Conservation (phyloP, 495 filamentous ascomycete genomes). For the Hyaloscypha variabilis region DNA sequence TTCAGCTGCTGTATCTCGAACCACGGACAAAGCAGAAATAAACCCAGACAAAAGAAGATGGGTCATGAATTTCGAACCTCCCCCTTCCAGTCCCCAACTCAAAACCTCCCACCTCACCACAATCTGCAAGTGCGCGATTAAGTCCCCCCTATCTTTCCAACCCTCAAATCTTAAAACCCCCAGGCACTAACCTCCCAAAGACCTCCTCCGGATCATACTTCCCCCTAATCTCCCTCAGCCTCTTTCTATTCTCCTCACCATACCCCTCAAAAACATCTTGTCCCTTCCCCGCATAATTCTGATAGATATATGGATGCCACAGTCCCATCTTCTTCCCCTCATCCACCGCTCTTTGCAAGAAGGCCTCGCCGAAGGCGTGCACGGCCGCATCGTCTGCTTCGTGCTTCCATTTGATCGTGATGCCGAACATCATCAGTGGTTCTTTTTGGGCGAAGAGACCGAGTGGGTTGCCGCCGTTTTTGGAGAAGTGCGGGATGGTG, state of each 20-base stretch:
- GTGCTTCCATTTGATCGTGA: no score
- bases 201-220: conserved; percentile 45
- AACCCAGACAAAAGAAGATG: no score
- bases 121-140: no score
- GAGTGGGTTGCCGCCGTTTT: conserved; percentile 52
- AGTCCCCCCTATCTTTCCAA: no score
- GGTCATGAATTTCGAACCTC: no score
- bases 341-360: not conserved
- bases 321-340: not conserved
- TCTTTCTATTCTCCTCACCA: conserved; percentile 37
- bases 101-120: no score
- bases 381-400: no score
- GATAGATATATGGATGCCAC: conserved; percentile 25
- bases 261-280: conserved; percentile 47
- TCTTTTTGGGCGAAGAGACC: conserved; percentile 44
- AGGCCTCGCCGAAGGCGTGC: not conserved
- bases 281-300: conserved; percentile 44
- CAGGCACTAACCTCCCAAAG: conserved; percentile 44
- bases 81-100: no score
- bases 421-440: conserved; percentile 26
- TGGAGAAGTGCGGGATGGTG: conserved; percentile 32
- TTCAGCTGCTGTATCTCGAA: no score
- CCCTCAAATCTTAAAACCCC: no score
- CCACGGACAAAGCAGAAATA: no score
- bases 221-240: conserved; percentile 35